Conservation (phyloP, 192 early-diverging fungal genomes). For the Tieghemiomyces parasiticus region DNA sequence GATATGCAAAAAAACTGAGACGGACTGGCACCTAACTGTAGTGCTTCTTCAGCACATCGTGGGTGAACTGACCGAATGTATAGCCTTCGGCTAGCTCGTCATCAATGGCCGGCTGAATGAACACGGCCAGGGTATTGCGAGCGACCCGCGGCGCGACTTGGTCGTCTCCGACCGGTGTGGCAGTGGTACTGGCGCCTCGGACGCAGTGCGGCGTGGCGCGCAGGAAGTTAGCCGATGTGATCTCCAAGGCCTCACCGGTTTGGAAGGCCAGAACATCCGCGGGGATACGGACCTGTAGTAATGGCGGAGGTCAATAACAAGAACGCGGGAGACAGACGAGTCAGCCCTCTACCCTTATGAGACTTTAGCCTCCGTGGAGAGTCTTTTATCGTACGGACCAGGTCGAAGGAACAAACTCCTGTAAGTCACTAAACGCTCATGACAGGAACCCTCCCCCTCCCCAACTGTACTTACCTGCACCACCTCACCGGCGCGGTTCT, state of each 20-base stretch:
- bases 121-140: slow-evolving; percentile 54
- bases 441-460: too few species aligned
- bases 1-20: background rate
- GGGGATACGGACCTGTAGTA: slow-evolving; percentile 33
- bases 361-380: too few species aligned
- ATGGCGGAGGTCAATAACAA: too few species aligned
- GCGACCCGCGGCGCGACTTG: slow-evolving; percentile 22
- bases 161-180: slow-evolving; percentile 13
- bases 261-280: slow-evolving; percentile 48
- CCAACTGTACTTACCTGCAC: slow-evolving; percentile 30
- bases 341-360: too few species aligned
- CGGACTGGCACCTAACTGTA: background rate
- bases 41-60: slow-evolving; percentile 11
- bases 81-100: slow-evolving; percentile 18
- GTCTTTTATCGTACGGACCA: too few species aligned
- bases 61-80: slow-evolving; percentile 34
- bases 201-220: slow-evolving; percentile 54
- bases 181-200: slow-evolving; percentile 25
- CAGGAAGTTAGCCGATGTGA: slow-evolving; percentile 30
- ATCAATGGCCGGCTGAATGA: slow-evolving; percentile 48
- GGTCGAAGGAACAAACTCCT: too few species aligned
- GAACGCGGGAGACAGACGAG: too few species aligned
- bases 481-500: slow-evolving; percentile 27
- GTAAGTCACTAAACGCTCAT: too few species aligned
- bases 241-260: slow-evolving; percentile 44